Evolutionary conservation across 352 stramenopile genomes (phyloP).

Genomic region (Aphanomyces astaci): DNA sequence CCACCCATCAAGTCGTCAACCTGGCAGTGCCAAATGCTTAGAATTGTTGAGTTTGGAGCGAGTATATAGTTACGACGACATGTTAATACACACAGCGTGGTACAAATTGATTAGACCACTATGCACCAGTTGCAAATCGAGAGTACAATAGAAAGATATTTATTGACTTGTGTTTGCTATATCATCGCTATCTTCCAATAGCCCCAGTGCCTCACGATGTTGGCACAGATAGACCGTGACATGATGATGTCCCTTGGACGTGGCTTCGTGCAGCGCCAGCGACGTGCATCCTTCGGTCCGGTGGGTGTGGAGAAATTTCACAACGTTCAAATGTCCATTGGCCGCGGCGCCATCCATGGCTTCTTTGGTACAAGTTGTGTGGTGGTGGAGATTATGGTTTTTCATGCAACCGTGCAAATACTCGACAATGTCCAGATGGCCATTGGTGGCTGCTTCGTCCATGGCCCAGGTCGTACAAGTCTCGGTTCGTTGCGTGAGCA

Average conservation of each 20-base stretch:
- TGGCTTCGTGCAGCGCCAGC: constrained; percentile 7
- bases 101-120: too few species aligned
- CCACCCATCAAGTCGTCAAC: too few species aligned
- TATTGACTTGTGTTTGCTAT: too few species aligned
- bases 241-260: background rate
- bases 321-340: constrained; percentile 20
- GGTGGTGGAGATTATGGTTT: constrained; percentile 17
- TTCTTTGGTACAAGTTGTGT: constrained; percentile 18
- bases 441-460: constrained; percentile 12
- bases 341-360: constrained; percentile 20
- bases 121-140: too few species aligned
- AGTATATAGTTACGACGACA: too few species aligned
- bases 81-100: too few species aligned
- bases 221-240: constrained; percentile 9
- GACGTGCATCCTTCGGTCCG: constrained; percentile 15
- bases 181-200: background rate
- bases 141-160: too few species aligned
- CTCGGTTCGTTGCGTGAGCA: background rate
- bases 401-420: constrained; percentile 5
- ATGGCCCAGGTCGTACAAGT: constrained; percentile 13
- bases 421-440: constrained; percentile 19
- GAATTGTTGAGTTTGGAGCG: too few species aligned
- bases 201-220: background rate
- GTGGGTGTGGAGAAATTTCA: constrained; percentile 19
- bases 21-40: too few species aligned